Conservation (phyloP, 1,284 basidiomycete species). For the Neolentinus lepideus region DNA sequence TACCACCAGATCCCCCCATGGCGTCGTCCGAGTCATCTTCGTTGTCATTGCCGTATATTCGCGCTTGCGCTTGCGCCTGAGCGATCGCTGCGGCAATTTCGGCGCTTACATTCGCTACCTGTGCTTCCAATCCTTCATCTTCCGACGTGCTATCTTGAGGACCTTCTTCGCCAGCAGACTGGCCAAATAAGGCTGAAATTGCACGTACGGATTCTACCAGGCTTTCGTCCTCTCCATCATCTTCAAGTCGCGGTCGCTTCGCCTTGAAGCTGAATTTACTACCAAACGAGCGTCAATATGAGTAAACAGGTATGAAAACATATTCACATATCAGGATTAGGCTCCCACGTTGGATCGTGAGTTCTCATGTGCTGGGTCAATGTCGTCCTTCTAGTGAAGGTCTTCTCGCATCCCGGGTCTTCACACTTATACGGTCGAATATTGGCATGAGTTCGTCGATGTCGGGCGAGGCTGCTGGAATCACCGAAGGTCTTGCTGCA, state of each 20-base stretch:
- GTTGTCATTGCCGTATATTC: slow-evolving; percentile 12
- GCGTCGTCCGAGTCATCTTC: slow-evolving; percentile 14
- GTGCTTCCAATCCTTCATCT: slow-evolving; percentile 46
- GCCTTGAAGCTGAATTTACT: slow-evolving; percentile 74
- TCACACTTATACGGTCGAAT: slow-evolving; percentile 79
- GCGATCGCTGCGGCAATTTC: slow-evolving; percentile 71
- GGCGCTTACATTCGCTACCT: slow-evolving; percentile 62
- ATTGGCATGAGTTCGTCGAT: slow-evolving; percentile 82
- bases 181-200: slow-evolving; percentile 56
- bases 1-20: slow-evolving; percentile 3
- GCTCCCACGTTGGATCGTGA: slow-evolving; percentile 75
- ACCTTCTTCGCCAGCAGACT: slow-evolving; percentile 28
- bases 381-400: slow-evolving; percentile 76
- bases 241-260: slow-evolving; percentile 54
- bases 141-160: neutral
- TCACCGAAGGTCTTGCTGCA: slow-evolving; percentile 84
- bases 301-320: slow-evolving; percentile 7
- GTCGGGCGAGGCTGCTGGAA: slow-evolving; percentile 82
- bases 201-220: slow-evolving; percentile 65
- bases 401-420: slow-evolving; percentile 74
- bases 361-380: slow-evolving; percentile 77
- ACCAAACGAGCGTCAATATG: slow-evolving; percentile 13
- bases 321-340: slow-evolving; percentile 71
- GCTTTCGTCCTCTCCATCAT: slow-evolving; percentile 38
- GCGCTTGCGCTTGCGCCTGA: slow-evolving; percentile 44